Evolutionary conservation across 306 rosid species (phyloP).

Genomic region (Trichosanthes truncata): DNA sequence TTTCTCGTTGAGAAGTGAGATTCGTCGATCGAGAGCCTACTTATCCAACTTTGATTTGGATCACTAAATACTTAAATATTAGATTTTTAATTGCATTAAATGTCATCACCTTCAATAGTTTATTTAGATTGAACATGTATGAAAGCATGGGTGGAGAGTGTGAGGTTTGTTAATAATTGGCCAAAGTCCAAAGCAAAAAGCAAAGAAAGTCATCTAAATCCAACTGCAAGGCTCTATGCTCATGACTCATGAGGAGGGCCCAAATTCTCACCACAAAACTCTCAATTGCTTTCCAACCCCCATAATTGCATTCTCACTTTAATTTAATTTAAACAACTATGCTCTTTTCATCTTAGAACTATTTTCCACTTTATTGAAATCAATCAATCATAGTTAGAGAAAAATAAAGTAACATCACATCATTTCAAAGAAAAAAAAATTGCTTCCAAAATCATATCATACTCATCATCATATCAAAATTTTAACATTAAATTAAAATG

Average conservation of each 20-base stretch:
- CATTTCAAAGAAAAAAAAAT: neutral
- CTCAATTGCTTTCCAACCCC: neutral
- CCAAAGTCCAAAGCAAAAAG: neutral
- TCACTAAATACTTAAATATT: neutral
- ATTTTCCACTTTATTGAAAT: slow-evolving; percentile 1
- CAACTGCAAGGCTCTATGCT: neutral
- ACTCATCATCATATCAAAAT: neutral
- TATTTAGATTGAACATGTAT: neutral
- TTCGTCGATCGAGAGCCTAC: no score
- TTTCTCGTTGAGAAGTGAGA: no score
- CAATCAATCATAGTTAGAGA: neutral
- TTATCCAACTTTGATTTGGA: neutral
- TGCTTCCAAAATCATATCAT: neutral
- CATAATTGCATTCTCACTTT: slow-evolving; percentile 2
- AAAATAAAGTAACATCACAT: neutral
- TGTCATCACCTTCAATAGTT: neutral
- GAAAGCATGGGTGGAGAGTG: neutral
- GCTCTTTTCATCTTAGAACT: neutral
- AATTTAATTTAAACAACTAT: neutral
- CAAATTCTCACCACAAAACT: neutral
- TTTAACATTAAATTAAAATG: neutral
- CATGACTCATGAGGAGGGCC: neutral
- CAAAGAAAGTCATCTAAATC: neutral
- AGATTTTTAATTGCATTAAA: neutral
- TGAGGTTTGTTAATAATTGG: neutral